Base-by-base conservation (phyloP, 169 alveolate genomes). In the Plasmodium vinckei region DNA sequence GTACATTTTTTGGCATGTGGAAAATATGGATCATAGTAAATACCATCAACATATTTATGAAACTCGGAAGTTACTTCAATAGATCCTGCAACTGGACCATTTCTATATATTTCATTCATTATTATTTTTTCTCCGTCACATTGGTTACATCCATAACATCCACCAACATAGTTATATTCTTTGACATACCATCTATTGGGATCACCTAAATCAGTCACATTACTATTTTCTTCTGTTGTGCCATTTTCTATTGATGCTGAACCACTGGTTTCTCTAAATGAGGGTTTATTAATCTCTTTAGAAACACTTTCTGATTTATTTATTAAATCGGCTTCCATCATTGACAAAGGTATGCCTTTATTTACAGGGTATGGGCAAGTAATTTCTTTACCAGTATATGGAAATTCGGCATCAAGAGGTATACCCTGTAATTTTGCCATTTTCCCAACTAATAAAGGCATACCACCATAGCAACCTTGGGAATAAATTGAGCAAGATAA, bases 401-500 rank as follows among this genome's bases (percentile, higher is more conserved):
- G 89, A 23, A 92, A 92, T 19, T 92, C 92, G 23, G 68, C 59
- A 57, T 91, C 93, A 2, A 94, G 47, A 5, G 94, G 92, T 9
- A 96, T 69, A 42, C 98, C 98, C 10, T 94, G 92, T 59, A 95
- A 97, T 46, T 87, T 93, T 6, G 96, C 96, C 54, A 94, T 94
- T 72, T 95, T 96, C 0, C 97, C 96, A 9, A 95, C 98, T 33
- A 96, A 92, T 53, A 92, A 96, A 4, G 98, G 98, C 47, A 93
- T 96, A 0, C 98, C 98, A 3, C 98, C 98, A 86, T 91, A 89
- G 87, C 98, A 96, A 9, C 98, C 98, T 73, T 96, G 98, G 51
- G 91, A 86, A 27, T 82, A 82, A 51, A 82, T 68, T 1, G 90
- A 82, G 21, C 90, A 82, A 3, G 90, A 82, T 54, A 82, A 72